A percentile compares a stretch with the other conserved stretches of the same genome.
These are phyloP conservation scores for Wickerhamomyces subpelliculosus DNA, from an alignment of 805 yeast species.

Conservation along the genomic window DNA sequence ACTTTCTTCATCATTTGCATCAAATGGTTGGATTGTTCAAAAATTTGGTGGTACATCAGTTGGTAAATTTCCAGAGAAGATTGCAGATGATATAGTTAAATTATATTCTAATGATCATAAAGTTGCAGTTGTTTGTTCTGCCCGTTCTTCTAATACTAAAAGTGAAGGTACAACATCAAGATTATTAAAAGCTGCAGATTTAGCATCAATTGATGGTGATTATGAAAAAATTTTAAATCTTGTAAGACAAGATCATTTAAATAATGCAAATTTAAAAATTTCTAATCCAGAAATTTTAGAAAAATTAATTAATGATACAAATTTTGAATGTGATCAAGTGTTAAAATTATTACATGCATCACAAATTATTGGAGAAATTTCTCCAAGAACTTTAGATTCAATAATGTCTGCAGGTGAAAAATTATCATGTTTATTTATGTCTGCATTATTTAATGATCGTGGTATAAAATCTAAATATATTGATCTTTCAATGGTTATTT, in stretches of 20 bases:
- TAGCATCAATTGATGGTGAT: slow-evolving; percentile 55
- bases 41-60: slow-evolving; percentile 97
- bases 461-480: slow-evolving; percentile 76
- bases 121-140: slow-evolving; percentile 94
- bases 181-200: slow-evolving; percentile 75
- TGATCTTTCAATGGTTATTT: slow-evolving; percentile 69
- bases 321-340: slow-evolving; percentile 60
- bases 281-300: slow-evolving; percentile 36
- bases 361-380: slow-evolving; percentile 84
- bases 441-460: slow-evolving; percentile 74
- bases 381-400: slow-evolving; percentile 79
- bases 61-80: slow-evolving; percentile 85
- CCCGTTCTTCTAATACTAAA: slow-evolving; percentile 85
- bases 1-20: slow-evolving; percentile 9
- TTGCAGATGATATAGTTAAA: slow-evolving; percentile 78
- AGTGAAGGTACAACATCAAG: slow-evolving; percentile 94
- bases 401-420: slow-evolving; percentile 94
- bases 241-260: slow-evolving; percentile 71
- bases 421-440: slow-evolving; percentile 82
- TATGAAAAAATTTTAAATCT: slow-evolving; percentile 53
- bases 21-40: slow-evolving; percentile 67
- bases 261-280: slow-evolving; percentile 58
- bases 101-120: slow-evolving; percentile 50
- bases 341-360: slow-evolving; percentile 76
- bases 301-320: slow-evolving; percentile 51